Evolutionary conservation across 2,329 filamentous ascomycete species (phyloP).

Genomic region (Ascochyta pisi): DNA sequence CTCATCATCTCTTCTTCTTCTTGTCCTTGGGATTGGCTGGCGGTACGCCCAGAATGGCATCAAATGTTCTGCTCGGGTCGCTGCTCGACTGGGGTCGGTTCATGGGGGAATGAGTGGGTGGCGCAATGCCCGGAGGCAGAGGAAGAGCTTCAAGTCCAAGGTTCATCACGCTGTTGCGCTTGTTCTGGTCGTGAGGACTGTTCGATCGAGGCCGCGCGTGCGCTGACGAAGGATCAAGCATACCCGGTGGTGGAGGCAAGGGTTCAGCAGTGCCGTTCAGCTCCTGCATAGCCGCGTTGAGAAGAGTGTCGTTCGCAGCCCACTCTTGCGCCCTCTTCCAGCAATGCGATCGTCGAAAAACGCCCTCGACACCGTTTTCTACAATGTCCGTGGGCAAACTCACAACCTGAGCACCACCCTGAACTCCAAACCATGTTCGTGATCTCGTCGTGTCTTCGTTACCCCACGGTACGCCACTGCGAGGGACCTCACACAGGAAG

Average conservation of each 20-base stretch:
- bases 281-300: slow-evolving; percentile 47
- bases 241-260: slow-evolving; percentile 40
- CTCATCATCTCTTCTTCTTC: slow-evolving; percentile 38
- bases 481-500: slow-evolving; percentile 78
- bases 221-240: slow-evolving; percentile 33
- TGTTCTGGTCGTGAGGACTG: slow-evolving; percentile 36
- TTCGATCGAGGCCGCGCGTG: slow-evolving; percentile 30
- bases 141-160: slow-evolving; percentile 57
- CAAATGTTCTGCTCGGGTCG: slow-evolving; percentile 57
- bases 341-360: slow-evolving; percentile 73
- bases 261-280: slow-evolving; percentile 37
- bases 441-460: slow-evolving; percentile 64
- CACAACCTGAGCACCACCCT: slow-evolving; percentile 69
- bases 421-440: slow-evolving; percentile 76
- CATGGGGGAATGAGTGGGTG: slow-evolving; percentile 35
- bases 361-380: slow-evolving; percentile 70
- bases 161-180: slow-evolving; percentile 54
- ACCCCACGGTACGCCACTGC: slow-evolving; percentile 76
- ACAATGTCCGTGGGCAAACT: slow-evolving; percentile 69
- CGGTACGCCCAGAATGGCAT: slow-evolving; percentile 52
- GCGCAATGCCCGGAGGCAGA: slow-evolving; percentile 52
- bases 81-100: slow-evolving; percentile 41
- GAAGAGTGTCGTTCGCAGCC: slow-evolving; percentile 52
- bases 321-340: slow-evolving; percentile 70
- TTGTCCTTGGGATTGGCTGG: slow-evolving; percentile 36